Base-by-base conservation (phyloP, 1,284 basidiomycete genomes). In the Coniferiporia weirii region DNA sequence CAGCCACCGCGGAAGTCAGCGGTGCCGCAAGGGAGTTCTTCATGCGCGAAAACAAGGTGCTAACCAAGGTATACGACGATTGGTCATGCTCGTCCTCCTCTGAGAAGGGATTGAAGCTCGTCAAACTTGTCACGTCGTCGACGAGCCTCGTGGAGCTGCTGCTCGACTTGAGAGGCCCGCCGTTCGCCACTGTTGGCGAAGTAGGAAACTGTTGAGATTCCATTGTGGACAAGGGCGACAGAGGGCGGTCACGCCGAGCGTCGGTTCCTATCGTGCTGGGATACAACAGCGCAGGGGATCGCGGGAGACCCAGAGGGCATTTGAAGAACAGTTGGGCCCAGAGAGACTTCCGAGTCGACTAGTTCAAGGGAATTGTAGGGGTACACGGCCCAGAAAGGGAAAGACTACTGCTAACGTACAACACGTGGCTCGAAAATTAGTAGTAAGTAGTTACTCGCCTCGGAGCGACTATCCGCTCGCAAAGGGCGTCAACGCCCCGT, bases 11-110 rank as follows among this genome's bases (percentile, higher is more conserved):
- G 17, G 82, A 79, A 2, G 83, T 76, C 22, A 87, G 71, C 35
- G 88, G 87, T 0, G 81, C 80, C 40, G 85, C 76, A 20, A 91
- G 76, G 10, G 86, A 86, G 66, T 80, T 90, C 76, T 87, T 91
- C 76, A 92, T 80, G 64, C 83, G 82, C 40, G 85, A 89, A 57
- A 92, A 79, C 17, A 92, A 73, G 19, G 87, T 89, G 1, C 87
- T 83, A 61, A 91, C 86, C 59, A 91, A 76, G 1, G 87, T 84
- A 68, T 90, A 91, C 12, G 88, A 89, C 7, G 89, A 88, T 66
- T 89, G 85, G 65, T 91, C 90, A 68, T 88, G 81, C 70, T 91
- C 90, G 68, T 92, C 90, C 70, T 92, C 90, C 68, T 91, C 89
- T 12, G 86, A 84, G 75, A 92, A 92, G 12, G 90, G 89, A 69